Percentiles rank a stretch among this genome's conserved stretches.
These are phyloP conservation scores for Kewa caespitosa DNA, from an alignment of 179 eudicot species.

Conservation along the genomic window DNA sequence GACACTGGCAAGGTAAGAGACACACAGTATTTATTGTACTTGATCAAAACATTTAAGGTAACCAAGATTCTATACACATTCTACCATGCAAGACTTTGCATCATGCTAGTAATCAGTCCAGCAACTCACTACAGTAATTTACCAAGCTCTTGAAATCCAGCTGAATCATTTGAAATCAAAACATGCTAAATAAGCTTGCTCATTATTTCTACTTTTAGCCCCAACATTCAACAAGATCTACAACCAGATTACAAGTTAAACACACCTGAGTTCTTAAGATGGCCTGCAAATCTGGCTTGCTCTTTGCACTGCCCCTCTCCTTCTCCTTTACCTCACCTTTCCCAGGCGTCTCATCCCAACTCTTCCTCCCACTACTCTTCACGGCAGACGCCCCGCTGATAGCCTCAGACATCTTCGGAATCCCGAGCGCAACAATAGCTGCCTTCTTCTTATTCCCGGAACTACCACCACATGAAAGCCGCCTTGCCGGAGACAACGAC, in stretches of 20 bases:
- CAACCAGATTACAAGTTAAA: neutral
- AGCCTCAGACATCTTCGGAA: slow-evolving; percentile 58
- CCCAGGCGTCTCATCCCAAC: slow-evolving; percentile 67
- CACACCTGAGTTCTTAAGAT: slow-evolving; percentile 83
- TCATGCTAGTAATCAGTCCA: too few species aligned
- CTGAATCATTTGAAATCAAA: too few species aligned
- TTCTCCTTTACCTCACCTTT: slow-evolving; percentile 33
- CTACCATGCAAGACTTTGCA: too few species aligned
- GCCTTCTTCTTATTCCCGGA: slow-evolving; percentile 69
- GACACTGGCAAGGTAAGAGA: too few species aligned
- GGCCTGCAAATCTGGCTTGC: slow-evolving; percentile 68
- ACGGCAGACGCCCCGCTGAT: slow-evolving; percentile 33
- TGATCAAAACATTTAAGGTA: too few species aligned
- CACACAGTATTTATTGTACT: too few species aligned
- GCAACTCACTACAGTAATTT: too few species aligned
- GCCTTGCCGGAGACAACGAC: slow-evolving; percentile 55
- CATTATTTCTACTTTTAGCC: too few species aligned
- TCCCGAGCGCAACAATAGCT: slow-evolving; percentile 56
- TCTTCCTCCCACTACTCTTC: slow-evolving; percentile 64
- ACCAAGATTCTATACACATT: too few species aligned
- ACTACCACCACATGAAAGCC: slow-evolving; percentile 58
- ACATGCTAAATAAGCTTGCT: too few species aligned
- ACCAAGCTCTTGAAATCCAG: too few species aligned
- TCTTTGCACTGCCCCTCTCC: slow-evolving; percentile 43
- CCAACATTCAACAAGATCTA: too few species aligned